Evolutionary conservation across 1,139 yeast genomes (phyloP).

Genomic region (Yamadazyma diddensiae): DNA sequence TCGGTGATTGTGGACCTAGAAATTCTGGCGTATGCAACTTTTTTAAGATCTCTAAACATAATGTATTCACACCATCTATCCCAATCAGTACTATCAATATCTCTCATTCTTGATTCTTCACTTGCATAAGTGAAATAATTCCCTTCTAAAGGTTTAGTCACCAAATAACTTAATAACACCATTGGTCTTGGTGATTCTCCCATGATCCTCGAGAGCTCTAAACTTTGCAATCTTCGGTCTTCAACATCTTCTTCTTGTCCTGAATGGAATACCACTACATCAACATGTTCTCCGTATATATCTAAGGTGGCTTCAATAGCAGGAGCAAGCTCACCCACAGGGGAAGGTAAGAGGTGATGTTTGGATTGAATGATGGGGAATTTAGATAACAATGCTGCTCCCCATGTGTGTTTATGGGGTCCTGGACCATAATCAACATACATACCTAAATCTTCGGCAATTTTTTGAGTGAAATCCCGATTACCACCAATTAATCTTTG

Average conservation of each 20-base stretch:
- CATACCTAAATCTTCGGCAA: slow-evolving; percentile 93
- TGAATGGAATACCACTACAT: slow-evolving; percentile 93
- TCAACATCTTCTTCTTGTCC: slow-evolving; percentile 98
- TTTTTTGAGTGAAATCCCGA: slow-evolving; percentile 85
- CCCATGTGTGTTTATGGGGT: slow-evolving; percentile 98
- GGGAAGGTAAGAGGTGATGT: slow-evolving; percentile 89
- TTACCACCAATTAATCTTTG: slow-evolving; percentile 94
- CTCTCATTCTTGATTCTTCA: slow-evolving; percentile 80
- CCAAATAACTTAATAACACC: slow-evolving; percentile 82
- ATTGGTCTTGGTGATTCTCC: slow-evolving; percentile 74
- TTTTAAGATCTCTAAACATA: slow-evolving; percentile 77
- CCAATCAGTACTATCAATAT: slow-evolving; percentile 90
- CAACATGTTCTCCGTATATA: slow-evolving; percentile 82
- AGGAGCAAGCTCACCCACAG: slow-evolving; percentile 97
- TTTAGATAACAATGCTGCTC: slow-evolving; percentile 85
- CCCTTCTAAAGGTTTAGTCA: slow-evolving; percentile 81
- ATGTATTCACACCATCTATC: slow-evolving; percentile 99
- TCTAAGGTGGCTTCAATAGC: slow-evolving; percentile 95
- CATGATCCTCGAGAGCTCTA: slow-evolving; percentile 76
- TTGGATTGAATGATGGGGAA: slow-evolving; percentile 89
- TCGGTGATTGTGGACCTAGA: slow-evolving; percentile 93
- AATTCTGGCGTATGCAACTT: slow-evolving; percentile 92
- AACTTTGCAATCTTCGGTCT: slow-evolving; percentile 85
- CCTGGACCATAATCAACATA: slow-evolving; percentile 98
- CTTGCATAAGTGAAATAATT: slow-evolving; percentile 91